A percentile compares a stretch with the other conserved stretches of the same genome.
phyloP scores from a whole-genome alignment of 31 red algal genomes.

The Bonnemaisonia californica region DNA sequence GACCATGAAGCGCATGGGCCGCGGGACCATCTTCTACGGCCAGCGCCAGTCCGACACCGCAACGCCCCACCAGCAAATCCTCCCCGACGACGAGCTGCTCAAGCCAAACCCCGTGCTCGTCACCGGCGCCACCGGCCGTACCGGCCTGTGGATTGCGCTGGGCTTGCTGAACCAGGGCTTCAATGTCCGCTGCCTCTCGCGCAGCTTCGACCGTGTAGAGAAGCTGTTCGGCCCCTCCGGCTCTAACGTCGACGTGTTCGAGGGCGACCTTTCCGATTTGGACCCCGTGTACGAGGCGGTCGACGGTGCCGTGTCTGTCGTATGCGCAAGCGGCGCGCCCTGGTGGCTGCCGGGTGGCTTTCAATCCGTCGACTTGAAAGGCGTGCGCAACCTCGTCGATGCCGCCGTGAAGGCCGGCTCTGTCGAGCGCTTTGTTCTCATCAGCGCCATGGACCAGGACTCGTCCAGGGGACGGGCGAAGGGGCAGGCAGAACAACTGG shows the following conservation, averaged over 20 bases:
- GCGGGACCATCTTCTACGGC: constrained; percentile 76
- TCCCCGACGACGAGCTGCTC: constrained; percentile 27
- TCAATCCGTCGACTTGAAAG: constrained; percentile 56
- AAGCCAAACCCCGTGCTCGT: constrained; percentile 73
- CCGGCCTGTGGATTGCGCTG: constrained; percentile 81
- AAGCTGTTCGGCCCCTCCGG: constrained; percentile 76
- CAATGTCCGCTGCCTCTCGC: constrained; percentile 58
- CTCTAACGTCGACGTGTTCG: constrained; percentile 75
- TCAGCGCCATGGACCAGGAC: constrained; percentile 24
- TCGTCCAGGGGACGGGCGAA: constrained; percentile 32
- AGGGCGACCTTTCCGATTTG: constrained; percentile 38
- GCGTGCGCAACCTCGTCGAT: constrained; percentile 48
- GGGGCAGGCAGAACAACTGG: constrained; percentile 42
- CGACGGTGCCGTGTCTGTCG: constrained; percentile 51
- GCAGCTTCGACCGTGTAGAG: constrained; percentile 53
- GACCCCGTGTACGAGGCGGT: constrained; percentile 48
- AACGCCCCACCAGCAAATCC: too few relatives aligned
- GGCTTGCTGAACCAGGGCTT: constrained; percentile 70
- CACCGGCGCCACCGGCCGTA: constrained; percentile 63
- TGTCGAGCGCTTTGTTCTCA: constrained; percentile 57
- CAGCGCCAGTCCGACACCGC: constrained; percentile 12
- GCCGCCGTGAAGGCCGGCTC: constrained; percentile 35
- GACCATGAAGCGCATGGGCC: constrained; percentile 73
- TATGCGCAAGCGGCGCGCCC: constrained; percentile 35
- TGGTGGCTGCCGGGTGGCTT: constrained; percentile 56